These are phyloP conservation scores for Dendrobium nobile DNA, from an alignment of 106 monocot genomes.

Conservation along the genomic window DNA sequence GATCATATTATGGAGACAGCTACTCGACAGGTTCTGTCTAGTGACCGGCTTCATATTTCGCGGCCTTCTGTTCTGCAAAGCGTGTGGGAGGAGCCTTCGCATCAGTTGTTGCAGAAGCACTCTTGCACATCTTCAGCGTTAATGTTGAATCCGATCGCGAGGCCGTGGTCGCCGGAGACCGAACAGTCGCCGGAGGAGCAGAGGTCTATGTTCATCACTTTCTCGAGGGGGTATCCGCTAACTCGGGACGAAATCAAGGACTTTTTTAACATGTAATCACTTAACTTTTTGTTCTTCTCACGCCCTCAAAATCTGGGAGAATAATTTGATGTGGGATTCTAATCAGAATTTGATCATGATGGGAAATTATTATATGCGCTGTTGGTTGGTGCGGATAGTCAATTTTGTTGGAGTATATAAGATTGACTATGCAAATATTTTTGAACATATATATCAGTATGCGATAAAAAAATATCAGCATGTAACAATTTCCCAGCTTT, in stretches of 20 bases:
- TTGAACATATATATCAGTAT: too few relatives aligned
- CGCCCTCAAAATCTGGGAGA: too few relatives aligned
- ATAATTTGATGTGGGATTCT: too few relatives aligned
- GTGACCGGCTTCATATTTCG: slow-evolving; percentile 4
- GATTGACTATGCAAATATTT: too few relatives aligned
- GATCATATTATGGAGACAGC: slow-evolving; percentile 12
- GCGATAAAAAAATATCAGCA: too few relatives aligned
- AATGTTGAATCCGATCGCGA: slow-evolving; percentile 32
- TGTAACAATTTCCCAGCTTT: too few relatives aligned
- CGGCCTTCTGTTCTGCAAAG: neutral
- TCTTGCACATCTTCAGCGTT: neutral
- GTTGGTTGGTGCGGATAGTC: too few relatives aligned
- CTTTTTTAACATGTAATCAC: slow-evolving; percentile 37
- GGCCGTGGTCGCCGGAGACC: slow-evolving; percentile 27
- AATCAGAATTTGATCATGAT: too few relatives aligned
- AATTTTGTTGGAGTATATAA: too few relatives aligned
- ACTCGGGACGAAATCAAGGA: slow-evolving; percentile 37
- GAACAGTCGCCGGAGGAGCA: slow-evolving; percentile 23
- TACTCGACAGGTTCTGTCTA: neutral
- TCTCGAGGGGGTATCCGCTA: slow-evolving; percentile 43
- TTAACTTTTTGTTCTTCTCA: neutral
- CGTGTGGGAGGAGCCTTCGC: neutral
- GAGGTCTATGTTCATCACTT: slow-evolving; percentile 54
- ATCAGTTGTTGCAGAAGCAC: neutral
- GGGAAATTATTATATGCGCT: too few relatives aligned